These are phyloP conservation scores for Metschnikowia hibisci DNA, from an alignment of 805 yeast genomes.

Conservation along the genomic window DNA sequence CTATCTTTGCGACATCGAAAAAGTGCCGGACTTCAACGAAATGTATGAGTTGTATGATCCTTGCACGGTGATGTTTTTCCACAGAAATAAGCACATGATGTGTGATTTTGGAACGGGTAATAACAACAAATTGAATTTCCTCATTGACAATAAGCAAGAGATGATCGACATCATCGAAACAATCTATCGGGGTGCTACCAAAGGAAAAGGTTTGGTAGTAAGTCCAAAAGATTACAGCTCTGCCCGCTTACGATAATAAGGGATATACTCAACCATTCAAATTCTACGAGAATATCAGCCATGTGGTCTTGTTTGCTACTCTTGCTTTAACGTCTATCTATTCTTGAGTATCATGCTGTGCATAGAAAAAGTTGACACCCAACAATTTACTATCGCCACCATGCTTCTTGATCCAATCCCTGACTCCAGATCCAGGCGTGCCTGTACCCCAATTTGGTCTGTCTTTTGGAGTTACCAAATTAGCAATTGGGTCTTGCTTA, in stretches of 20 bases:
- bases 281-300: too few relatives aligned
- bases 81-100: conserved; percentile 92
- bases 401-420: conserved; percentile 65
- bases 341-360: conserved; percentile 48
- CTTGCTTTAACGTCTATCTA: neutral
- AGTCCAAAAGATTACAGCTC: conserved; percentile 70
- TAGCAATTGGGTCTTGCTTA: conserved; percentile 54
- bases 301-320: neutral
- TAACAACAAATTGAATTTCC: conserved; percentile 87
- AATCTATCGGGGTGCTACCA: conserved; percentile 83
- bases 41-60: conserved; percentile 92
- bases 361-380: conserved; percentile 79
- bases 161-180: conserved; percentile 88
- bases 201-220: conserved; percentile 87
- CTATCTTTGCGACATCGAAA: conserved; percentile 82
- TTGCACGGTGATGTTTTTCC: conserved; percentile 89
- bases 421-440: conserved; percentile 72
- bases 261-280: neutral
- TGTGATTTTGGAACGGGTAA: conserved; percentile 98
- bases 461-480: conserved; percentile 43
- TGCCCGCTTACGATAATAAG: conserved; percentile 11
- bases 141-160: conserved; percentile 74
- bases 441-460: conserved; percentile 85
- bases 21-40: conserved; percentile 83
- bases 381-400: conserved; percentile 55